A percentile compares a stretch with the other conserved stretches of the same genome.
Conservation (phyloP, 345 rosid species). For the Corchorus capsularis region DNA sequence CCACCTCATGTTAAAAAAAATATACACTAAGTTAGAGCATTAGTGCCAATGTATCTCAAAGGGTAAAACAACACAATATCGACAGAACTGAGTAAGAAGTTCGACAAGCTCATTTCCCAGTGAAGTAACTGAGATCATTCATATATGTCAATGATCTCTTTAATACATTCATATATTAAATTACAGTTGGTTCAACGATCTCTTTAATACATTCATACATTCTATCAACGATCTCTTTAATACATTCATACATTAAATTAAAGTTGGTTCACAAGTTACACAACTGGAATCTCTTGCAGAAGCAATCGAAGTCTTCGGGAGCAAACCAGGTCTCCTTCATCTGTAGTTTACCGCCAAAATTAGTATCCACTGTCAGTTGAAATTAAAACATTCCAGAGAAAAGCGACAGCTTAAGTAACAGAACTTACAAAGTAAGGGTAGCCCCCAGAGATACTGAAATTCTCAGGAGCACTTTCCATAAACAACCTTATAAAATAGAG, state of each 20-base stretch:
- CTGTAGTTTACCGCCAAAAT: conserved; percentile 32
- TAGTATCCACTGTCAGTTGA: neutral
- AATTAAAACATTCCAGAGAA: neutral
- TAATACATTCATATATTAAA: too few relatives aligned
- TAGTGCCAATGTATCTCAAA: too few relatives aligned
- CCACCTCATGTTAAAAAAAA: too few relatives aligned
- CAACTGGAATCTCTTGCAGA: conserved; percentile 31
- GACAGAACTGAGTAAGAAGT: too few relatives aligned
- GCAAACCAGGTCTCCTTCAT: conserved; percentile 60
- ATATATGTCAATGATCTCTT: neutral
- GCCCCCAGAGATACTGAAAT: conserved; percentile 25
- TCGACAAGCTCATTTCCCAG: too few relatives aligned
- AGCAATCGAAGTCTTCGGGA: conserved; percentile 40
- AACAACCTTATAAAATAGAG: conserved; percentile 64
- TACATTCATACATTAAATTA: too few relatives aligned
- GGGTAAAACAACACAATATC: too few relatives aligned
- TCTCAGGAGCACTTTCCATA: conserved; percentile 46
- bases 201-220: too few relatives aligned
- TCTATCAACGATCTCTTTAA: neutral
- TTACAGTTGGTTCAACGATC: neutral
- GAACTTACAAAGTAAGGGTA: conserved; percentile 59
- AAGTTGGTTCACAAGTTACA: neutral
- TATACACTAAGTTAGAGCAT: too few relatives aligned
- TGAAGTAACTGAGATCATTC: too few relatives aligned
- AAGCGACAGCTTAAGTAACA: neutral